A percentile compares a stretch with the other conserved stretches of the same genome.
Evolutionary conservation across 2,329 filamentous ascomycete species (phyloP).

Genomic region (Basipetospora chlamydospora): DNA sequence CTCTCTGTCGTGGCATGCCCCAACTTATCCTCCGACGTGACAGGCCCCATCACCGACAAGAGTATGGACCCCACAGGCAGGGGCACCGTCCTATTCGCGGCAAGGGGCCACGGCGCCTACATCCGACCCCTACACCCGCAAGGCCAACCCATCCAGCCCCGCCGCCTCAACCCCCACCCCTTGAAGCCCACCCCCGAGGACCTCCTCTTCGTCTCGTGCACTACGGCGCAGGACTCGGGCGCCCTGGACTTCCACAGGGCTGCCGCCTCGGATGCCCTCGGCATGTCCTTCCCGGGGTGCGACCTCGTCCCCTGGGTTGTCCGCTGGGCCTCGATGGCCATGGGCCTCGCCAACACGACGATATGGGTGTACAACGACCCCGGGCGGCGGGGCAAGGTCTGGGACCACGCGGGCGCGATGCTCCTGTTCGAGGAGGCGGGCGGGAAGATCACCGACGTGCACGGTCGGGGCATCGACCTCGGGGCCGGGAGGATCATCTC

Average conservation of each 20-base stretch:
- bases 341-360: slow-evolving; percentile 37
- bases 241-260: slow-evolving; percentile 30
- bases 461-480: slow-evolving; percentile 35
- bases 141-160: slow-evolving; percentile 11
- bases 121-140: slow-evolving; percentile 22
- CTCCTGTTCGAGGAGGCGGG: slow-evolving; percentile 42
- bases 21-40: slow-evolving; percentile 25
- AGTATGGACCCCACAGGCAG: slow-evolving; percentile 25
- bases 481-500: slow-evolving; percentile 31
- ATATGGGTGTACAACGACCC: slow-evolving; percentile 40
- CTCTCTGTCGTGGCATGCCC: slow-evolving; percentile 35
- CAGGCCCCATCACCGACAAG: slow-evolving; percentile 25
- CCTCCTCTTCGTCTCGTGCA: slow-evolving; percentile 30
- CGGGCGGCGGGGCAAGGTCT: slow-evolving; percentile 36
- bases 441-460: slow-evolving; percentile 38
- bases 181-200: slow-evolving; percentile 10
- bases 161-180: slow-evolving; percentile 15
- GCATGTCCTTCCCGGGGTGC: slow-evolving; percentile 28
- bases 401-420: slow-evolving; percentile 48
- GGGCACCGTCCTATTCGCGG: slow-evolving; percentile 37
- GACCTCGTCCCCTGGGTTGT: slow-evolving; percentile 44
- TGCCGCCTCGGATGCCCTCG: slow-evolving; percentile 27
- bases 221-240: slow-evolving; percentile 30
- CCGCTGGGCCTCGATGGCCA: slow-evolving; percentile 36
- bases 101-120: slow-evolving; percentile 31